These are phyloP conservation scores for Fusarium torulosum DNA, from an alignment of 2,329 filamentous ascomycete species.

Conservation along the genomic window DNA sequence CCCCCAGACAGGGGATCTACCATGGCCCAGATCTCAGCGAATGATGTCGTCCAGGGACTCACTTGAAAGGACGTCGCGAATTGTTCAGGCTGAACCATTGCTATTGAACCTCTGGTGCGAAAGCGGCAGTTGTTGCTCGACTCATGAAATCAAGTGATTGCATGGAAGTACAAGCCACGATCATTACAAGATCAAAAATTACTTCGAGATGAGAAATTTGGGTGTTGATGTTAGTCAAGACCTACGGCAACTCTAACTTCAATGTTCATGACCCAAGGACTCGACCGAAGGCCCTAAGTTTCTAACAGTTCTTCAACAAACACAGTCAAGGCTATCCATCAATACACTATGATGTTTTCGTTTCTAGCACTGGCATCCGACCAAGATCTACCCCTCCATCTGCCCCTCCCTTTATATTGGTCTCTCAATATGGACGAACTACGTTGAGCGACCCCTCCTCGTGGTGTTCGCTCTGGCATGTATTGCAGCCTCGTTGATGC, in stretches of 20 bases:
- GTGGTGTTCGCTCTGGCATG: constrained; percentile 46
- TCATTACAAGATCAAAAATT: not conserved
- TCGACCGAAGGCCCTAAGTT: too few relatives aligned
- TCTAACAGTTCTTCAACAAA: not conserved
- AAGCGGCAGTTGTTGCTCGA: constrained; percentile 4
- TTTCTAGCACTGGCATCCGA: constrained; percentile 24
- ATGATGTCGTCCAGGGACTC: constrained; percentile 13
- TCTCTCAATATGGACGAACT: constrained; percentile 48
- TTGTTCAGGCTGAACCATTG: constrained; percentile 25
- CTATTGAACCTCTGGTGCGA: constrained; percentile 2
- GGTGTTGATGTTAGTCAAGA: not conserved
- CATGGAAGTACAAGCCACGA: not conserved
- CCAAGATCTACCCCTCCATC: constrained; percentile 47
- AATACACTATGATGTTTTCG: constrained; percentile 31
- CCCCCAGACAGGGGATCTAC: constrained; percentile 25
- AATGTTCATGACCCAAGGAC: not conserved
- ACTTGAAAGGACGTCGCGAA: constrained; percentile 18
- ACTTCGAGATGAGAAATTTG: not conserved
- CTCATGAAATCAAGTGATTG: constrained; percentile 30
- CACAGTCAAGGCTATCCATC: not conserved
- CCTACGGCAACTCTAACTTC: not conserved
- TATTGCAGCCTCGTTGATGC: constrained; percentile 43
- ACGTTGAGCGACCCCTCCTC: constrained; percentile 47
- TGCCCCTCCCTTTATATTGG: constrained; percentile 45
- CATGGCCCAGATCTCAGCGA: constrained; percentile 33